These are phyloP conservation scores for Allium cepa DNA, from an alignment of 106 monocot species.

Conservation along the genomic window DNA sequence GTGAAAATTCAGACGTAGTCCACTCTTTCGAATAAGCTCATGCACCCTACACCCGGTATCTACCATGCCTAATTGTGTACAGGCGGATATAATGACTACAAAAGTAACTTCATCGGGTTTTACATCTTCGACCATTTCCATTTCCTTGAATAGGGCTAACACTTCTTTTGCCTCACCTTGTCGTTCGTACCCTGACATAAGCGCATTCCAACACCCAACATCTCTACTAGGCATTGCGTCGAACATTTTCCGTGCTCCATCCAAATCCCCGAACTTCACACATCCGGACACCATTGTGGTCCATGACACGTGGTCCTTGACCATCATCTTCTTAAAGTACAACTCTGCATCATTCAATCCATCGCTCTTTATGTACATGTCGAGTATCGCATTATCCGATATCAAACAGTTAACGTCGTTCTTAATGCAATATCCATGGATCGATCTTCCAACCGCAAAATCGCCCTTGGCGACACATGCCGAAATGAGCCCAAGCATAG, in stretches of 20 bases:
- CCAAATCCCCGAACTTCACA: constrained; percentile 23
- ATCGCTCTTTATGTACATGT: constrained; percentile 49
- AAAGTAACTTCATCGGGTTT: constrained; percentile 25
- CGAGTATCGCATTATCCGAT: constrained; percentile 38
- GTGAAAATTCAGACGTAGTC: constrained; percentile 20
- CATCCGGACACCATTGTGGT: constrained; percentile 46
- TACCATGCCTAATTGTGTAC: constrained; percentile 30
- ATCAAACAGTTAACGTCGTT: constrained; percentile 14
- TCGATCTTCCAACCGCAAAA: constrained; percentile 26
- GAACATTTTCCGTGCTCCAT: constrained; percentile 24
- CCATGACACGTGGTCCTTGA: constrained; percentile 45
- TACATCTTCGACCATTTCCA: constrained; percentile 4
- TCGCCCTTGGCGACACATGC: constrained; percentile 43
- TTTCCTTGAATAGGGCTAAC: constrained; percentile 31
- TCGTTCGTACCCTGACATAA: constrained; percentile 45
- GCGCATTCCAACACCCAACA: constrained; percentile 42
- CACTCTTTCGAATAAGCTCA: constrained; percentile 16
- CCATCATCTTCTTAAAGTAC: constrained; percentile 33
- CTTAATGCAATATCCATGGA: constrained; percentile 25
- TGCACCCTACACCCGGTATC: constrained; percentile 47
- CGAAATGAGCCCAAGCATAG: constrained; percentile 30
- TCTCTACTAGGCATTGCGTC: constrained; percentile 26
- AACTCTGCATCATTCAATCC: constrained; percentile 26
- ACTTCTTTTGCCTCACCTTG: constrained; percentile 38
- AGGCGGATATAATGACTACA: constrained; percentile 32